Conservation (phyloP, 495 filamentous ascomycete genomes). For the Oidiodendron maius region DNA sequence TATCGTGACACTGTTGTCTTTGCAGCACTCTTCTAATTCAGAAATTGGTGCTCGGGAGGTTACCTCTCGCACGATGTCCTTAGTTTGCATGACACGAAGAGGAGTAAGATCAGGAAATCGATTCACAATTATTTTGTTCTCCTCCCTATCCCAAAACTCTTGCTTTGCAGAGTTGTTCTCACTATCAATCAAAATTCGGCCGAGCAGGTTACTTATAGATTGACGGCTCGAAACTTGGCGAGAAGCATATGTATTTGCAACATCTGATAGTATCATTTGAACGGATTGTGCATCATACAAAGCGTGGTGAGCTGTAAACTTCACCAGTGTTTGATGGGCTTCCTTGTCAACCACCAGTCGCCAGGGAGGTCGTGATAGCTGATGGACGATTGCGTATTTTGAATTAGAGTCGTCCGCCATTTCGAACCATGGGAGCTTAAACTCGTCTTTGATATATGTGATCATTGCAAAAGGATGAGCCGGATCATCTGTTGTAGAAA, state of each 20-base stretch:
- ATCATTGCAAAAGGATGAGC: conserved; percentile 49
- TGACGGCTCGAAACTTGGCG: conserved; percentile 12
- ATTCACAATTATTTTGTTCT: conserved; percentile 45
- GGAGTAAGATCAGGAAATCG: conserved; percentile 68
- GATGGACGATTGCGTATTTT: conserved; percentile 6
- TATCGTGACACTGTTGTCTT: conserved; percentile 52
- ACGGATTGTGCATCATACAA: conserved; percentile 75
- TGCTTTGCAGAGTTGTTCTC: conserved; percentile 29
- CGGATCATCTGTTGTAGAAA: conserved; percentile 13
- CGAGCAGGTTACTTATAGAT: conserved; percentile 36
- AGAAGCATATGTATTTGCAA: conserved; percentile 35
- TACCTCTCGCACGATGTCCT: conserved; percentile 33
- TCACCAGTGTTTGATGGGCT: conserved; percentile 22
- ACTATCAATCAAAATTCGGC: conserved; percentile 43
- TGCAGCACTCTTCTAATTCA: conserved; percentile 46
- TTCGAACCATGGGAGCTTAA: conserved; percentile 34
- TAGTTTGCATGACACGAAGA: conserved; percentile 33
- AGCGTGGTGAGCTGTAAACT: conserved; percentile 62
- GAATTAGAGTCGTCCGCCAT: background rate
- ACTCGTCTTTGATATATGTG: conserved; percentile 32
- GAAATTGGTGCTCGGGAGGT: conserved; percentile 29
- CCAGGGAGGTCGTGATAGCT: conserved; percentile 32
- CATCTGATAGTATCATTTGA: conserved; percentile 48
- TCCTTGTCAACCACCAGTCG: conserved; percentile 30
- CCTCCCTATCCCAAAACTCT: conserved; percentile 56